A percentile compares a stretch with the other conserved stretches of the same genome.
Conservation (phyloP, 2,329 filamentous ascomycete species). For the Pseudogymnoascus sp. region DNA sequence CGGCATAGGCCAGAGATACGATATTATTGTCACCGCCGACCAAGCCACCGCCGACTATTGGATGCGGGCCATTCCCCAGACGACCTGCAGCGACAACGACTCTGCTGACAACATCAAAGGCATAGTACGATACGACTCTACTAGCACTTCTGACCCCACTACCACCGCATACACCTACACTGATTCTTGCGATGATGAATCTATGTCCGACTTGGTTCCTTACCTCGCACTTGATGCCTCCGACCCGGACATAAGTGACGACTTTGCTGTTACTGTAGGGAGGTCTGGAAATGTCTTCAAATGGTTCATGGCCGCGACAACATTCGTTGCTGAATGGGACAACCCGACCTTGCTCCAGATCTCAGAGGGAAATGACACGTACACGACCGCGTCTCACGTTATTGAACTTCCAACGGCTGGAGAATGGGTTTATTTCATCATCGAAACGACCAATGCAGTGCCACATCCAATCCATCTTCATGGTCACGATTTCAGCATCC, state of each 20-base stretch:
- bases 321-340: slow-evolving; percentile 40
- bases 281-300: slow-evolving; percentile 32
- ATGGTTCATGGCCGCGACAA: slow-evolving; percentile 42
- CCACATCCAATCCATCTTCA: slow-evolving; percentile 39
- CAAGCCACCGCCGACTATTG: slow-evolving; percentile 44
- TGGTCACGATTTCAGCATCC: slow-evolving; percentile 44
- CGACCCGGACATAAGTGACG: slow-evolving; percentile 17
- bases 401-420: slow-evolving; percentile 22
- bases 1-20: slow-evolving; percentile 46
- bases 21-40: slow-evolving; percentile 41
- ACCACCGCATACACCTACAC: slow-evolving; percentile 22
- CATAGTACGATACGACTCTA: slow-evolving; percentile 44
- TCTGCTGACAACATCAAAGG: slow-evolving; percentile 43
- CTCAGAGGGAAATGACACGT: slow-evolving; percentile 22
- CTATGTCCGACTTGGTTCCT: slow-evolving; percentile 23
- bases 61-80: slow-evolving; percentile 50
- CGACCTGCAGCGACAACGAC: slow-evolving; percentile 46
- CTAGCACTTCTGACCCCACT: slow-evolving; percentile 34
- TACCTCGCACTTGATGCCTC: slow-evolving; percentile 18
- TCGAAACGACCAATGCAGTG: slow-evolving; percentile 19
- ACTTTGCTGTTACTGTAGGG: slow-evolving; percentile 26
- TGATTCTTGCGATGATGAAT: slow-evolving; percentile 26
- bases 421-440: slow-evolving; percentile 27
- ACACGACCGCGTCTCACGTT: slow-evolving; percentile 18
- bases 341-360: slow-evolving; percentile 38